Conservation (phyloP, 108 stramenopile genomes). For the Stephanodiscus minutulus region DNA sequence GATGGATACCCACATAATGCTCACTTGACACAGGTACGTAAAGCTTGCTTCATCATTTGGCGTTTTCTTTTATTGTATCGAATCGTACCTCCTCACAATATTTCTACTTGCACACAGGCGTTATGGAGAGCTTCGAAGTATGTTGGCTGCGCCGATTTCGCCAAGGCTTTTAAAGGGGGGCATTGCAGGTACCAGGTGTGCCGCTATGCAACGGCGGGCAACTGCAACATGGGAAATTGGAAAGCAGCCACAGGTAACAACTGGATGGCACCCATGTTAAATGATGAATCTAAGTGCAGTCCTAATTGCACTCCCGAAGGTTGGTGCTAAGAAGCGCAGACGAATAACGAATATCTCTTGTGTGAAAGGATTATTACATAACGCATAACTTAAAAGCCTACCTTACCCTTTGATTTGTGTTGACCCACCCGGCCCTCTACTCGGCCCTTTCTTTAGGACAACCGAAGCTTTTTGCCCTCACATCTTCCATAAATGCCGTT, state of each 20-base stretch:
- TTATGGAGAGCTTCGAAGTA: conserved; percentile 32
- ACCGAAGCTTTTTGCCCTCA: conserved; percentile 1
- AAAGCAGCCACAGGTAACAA: not conserved
- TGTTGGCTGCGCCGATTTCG: conserved; percentile 28
- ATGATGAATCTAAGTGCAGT: not conserved
- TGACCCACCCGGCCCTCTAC: not conserved
- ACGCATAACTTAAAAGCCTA: too few species aligned
- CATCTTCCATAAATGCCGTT: conserved; percentile 12
- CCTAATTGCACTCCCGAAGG: conserved; percentile 5
- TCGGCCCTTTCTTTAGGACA: too few species aligned
- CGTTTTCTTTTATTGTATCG: not conserved
- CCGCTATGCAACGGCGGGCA: conserved; percentile 33
- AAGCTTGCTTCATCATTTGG: not conserved
- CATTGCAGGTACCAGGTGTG: conserved; percentile 28
- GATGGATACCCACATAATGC: conserved; percentile 19
- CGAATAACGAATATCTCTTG: not conserved
- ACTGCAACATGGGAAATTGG: conserved; percentile 21
- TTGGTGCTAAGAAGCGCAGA: not conserved
- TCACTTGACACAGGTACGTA: conserved; percentile 27
- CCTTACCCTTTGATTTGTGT: conserved; percentile 1
- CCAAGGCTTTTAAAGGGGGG: conserved; percentile 10
- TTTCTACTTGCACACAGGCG: not conserved
- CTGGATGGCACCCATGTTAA: conserved; percentile 1
- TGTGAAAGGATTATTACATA: not conserved
- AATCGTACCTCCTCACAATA: not conserved